Evolutionary conservation across 495 filamentous ascomycete genomes (phyloP).

Genomic region (Peziza echinospora): DNA sequence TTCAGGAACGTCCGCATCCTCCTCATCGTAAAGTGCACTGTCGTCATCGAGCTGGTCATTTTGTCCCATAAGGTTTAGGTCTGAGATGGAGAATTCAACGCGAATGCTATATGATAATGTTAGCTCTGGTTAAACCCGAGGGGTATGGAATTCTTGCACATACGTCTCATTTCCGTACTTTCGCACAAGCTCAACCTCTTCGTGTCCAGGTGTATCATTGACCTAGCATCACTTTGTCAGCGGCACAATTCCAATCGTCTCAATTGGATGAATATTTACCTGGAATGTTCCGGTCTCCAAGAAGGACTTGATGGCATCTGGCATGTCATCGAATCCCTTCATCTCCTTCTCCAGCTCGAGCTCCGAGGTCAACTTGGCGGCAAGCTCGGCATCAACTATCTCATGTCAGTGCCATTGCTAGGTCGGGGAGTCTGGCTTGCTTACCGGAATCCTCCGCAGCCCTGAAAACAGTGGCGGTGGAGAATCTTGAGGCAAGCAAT

Average conservation of each 20-base stretch:
- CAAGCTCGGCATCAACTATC: conserved; percentile 46
- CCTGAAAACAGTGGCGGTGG: no score
- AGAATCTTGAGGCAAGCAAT: conserved; percentile 12
- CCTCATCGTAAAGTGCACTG: conserved; percentile 25
- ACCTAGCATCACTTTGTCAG: background rate
- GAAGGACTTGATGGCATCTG: conserved; percentile 46
- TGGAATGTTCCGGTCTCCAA: conserved; percentile 44
- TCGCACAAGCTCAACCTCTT: conserved; percentile 69
- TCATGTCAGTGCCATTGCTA: no score
- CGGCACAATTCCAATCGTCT: background rate
- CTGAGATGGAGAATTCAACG: conserved; percentile 79
- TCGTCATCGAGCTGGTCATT: conserved; percentile 32
- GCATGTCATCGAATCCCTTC: conserved; percentile 35
- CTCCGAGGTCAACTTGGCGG: conserved; percentile 58
- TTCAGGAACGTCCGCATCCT: conserved; percentile 19
- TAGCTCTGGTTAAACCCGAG: background rate
- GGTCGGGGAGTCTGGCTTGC: no score
- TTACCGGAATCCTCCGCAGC: no score
- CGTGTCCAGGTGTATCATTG: conserved; percentile 34
- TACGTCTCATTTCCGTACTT: conserved; percentile 62
- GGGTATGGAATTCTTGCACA: background rate
- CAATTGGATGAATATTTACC: conserved; percentile 11
- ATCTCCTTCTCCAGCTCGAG: conserved; percentile 39
- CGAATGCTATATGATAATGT: conserved; percentile 31
- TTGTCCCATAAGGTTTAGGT: conserved; percentile 56